Percentiles rank a stretch among this genome's conserved stretches.
Conservation (phyloP, 306 rosid species). For the Dalbergia cultrata region DNA sequence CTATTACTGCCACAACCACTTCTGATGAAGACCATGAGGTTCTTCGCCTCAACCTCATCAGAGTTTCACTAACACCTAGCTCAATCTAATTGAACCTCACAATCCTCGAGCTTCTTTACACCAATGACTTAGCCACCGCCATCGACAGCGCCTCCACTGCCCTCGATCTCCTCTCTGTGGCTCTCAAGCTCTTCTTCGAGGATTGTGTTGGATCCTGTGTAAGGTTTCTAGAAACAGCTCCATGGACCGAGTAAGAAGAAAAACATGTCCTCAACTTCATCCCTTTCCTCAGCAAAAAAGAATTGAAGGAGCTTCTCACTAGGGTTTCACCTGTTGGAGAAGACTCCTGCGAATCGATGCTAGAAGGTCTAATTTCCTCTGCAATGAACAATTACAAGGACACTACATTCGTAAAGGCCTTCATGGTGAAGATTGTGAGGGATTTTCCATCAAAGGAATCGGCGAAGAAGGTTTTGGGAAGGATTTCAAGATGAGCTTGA, state of each 20-base stretch:
- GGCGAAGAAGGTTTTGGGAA: conserved; percentile 81
- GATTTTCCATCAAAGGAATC: conserved; percentile 78
- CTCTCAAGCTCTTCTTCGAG: conserved; percentile 84
- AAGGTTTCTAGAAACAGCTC: conserved; percentile 82
- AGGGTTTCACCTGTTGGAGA: conserved; percentile 71
- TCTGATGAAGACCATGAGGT: neutral
- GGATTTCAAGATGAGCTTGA: conserved; percentile 69
- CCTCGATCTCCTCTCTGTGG: conserved; percentile 83
- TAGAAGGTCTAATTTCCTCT: conserved; percentile 65
- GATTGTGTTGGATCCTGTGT: conserved; percentile 81
- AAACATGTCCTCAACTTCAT: conserved; percentile 64
- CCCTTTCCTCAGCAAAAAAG: conserved; percentile 77
- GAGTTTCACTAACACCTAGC: conserved; percentile 54
- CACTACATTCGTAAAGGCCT: conserved; percentile 86
- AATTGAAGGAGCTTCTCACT: conserved; percentile 75
- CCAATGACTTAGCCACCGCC: conserved; percentile 56
- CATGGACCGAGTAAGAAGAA: conserved; percentile 95
- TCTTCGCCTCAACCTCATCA: conserved; percentile 59
- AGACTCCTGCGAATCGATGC: conserved; percentile 74
- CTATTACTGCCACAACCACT: neutral
- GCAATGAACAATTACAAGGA: conserved; percentile 74
- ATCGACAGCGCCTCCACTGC: conserved; percentile 65
- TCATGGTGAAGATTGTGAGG: conserved; percentile 81
- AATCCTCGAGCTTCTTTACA: conserved; percentile 75
- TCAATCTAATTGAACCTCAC: conserved; percentile 63